These are phyloP conservation scores for Epichloe aotearoae DNA, from an alignment of 2,329 filamentous ascomycete species.

Conservation along the genomic window DNA sequence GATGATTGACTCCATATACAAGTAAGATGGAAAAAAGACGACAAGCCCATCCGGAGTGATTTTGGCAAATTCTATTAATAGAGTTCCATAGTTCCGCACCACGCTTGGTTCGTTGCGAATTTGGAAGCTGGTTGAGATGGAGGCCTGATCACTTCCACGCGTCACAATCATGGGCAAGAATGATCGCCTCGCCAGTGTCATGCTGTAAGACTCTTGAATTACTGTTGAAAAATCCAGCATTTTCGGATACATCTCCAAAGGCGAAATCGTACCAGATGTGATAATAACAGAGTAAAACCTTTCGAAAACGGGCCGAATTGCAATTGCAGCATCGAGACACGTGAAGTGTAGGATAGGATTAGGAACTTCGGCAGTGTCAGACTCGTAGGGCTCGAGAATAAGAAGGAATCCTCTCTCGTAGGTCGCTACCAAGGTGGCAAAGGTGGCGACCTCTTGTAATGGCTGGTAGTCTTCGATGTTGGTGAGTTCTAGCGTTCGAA, in stretches of 20 bases:
- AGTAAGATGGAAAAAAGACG: conserved; percentile 97
- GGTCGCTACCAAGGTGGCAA: conserved; percentile 88
- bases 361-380: conserved; percentile 84
- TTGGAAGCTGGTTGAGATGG: conserved; percentile 87
- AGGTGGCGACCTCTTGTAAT: conserved; percentile 92
- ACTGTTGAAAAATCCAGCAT: conserved; percentile 92
- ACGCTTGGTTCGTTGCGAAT: conserved; percentile 92
- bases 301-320: conserved; percentile 95
- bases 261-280: conserved; percentile 92
- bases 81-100: conserved; percentile 90
- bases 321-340: conserved; percentile 91
- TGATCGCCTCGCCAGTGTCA: conserved; percentile 88
- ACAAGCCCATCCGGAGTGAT: conserved; percentile 94
- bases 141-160: conserved; percentile 82
- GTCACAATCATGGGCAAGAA: conserved; percentile 98
- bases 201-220: conserved; percentile 91
- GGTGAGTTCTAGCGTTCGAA: conserved; percentile 86
- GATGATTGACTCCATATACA: conserved; percentile 99
- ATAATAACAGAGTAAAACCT: conserved; percentile 97
- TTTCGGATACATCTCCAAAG: conserved; percentile 96
- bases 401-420: conserved; percentile 94
- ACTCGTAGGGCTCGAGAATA: conserved; percentile 95
- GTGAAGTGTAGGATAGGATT: conserved; percentile 97
- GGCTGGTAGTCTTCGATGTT: conserved; percentile 98
- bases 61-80: conserved; percentile 89